Base-by-base conservation (phyloP, 2,329 filamentous ascomycete species). In the Cryphonectria radicalis region DNA sequence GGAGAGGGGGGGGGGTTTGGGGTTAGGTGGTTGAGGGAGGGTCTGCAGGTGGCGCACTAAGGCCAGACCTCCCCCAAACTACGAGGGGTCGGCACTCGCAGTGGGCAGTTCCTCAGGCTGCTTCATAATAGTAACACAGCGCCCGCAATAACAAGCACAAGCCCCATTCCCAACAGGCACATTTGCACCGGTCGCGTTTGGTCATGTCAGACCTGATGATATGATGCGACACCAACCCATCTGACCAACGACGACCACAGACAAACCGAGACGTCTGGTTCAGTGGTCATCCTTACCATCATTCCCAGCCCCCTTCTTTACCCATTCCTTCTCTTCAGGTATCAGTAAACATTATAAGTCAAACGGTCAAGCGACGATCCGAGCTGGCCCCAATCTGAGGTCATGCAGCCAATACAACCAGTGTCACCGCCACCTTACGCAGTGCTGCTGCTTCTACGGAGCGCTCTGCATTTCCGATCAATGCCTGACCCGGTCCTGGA, bases 91-190 rank as follows among this genome's bases (percentile, higher is more conserved):
- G 32, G 59, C 4, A 40, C 59, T 32, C 17, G 55, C 55, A 7
- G 11, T 59, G 28, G 55, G 7, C 25, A 59, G 55, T 32, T 32
- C 55, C 55, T 17, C 55, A 32, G 14, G 55, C 55, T 32, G 55
- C 19, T 59, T 25, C n/a, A n/a, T n/a, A n/a, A 59, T 32, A 59
- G 55, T 14, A 40, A n/a, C 43, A 37, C 64, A 57, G 37, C 46
- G 64, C 64, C 64, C 64, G 64, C 64, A 66, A 57, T 37, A 22
- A 50, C 64, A 53, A 50, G 64, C 64, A 55, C 64, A 57, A 55
- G 35, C 64, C 43, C 35, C n/a, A 14, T 37, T 42, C n/a, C 62
- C 40, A 43, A 25, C 62, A 43, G 59, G 59, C 59, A 62, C 32
- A 62, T 22, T 25, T 35, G 14, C 59, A 40, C 35, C 59, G 4